Evolutionary conservation across 495 filamentous ascomycete species (phyloP).

Genomic region (Aspergillus nanangensis): DNA sequence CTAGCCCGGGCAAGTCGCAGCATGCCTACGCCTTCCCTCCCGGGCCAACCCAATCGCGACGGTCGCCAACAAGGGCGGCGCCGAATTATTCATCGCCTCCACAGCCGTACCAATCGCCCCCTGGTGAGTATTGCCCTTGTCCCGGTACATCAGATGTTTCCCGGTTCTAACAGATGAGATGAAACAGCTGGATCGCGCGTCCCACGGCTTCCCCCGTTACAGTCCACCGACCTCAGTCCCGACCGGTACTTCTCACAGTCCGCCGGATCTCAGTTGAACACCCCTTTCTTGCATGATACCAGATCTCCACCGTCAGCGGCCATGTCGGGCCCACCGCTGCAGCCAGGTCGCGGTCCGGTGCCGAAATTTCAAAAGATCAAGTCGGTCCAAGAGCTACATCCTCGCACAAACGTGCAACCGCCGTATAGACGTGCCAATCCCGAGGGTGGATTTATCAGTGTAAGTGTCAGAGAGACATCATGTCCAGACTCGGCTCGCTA

Average conservation of each 20-base stretch:
- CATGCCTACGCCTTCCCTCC: conserved; percentile 42
- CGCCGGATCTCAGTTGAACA: conserved; percentile 62
- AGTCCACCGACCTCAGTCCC: conserved; percentile 56
- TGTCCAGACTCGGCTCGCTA: too few relatives aligned
- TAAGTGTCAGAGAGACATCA: too few relatives aligned
- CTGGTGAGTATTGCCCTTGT: conserved; percentile 36
- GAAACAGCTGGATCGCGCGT: conserved; percentile 32
- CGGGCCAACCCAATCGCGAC: conserved; percentile 38
- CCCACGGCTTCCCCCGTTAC: conserved; percentile 63
- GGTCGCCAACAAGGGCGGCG: conserved; percentile 54
- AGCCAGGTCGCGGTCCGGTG: conserved; percentile 63
- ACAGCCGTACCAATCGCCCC: conserved; percentile 62
- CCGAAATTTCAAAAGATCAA: conserved; percentile 82
- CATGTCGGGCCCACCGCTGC: conserved; percentile 32
- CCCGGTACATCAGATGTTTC: background rate
- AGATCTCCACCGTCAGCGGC: conserved; percentile 62
- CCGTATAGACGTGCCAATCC: conserved; percentile 91
- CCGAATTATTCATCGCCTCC: conserved; percentile 56
- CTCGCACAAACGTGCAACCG: conserved; percentile 80
- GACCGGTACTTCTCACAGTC: conserved; percentile 68
- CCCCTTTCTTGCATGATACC: conserved; percentile 66
- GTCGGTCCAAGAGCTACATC: conserved; percentile 68
- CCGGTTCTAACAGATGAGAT: conserved; percentile 6
- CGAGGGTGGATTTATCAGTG: conserved; percentile 97
- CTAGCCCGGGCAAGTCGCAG: conserved; percentile 54